Evolutionary conservation across 345 rosid genomes (phyloP).

Genomic region (Excoecaria cochinchinensis): DNA sequence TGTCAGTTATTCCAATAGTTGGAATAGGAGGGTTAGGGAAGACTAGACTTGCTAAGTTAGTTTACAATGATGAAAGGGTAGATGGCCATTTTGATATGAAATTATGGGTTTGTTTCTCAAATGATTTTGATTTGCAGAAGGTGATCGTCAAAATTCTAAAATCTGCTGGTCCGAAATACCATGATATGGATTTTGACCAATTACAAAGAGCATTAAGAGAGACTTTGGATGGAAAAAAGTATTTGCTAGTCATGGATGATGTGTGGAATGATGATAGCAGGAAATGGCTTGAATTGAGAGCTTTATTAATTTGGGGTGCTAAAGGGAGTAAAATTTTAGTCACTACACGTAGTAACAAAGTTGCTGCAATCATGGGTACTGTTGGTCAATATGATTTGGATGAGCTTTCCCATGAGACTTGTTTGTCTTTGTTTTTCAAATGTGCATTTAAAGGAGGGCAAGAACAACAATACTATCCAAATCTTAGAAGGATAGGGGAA

Average conservation of each 20-base stretch:
- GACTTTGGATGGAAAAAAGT: neutral
- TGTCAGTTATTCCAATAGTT: neutral
- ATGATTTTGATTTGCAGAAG: neutral
- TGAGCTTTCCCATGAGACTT: constrained; percentile 17
- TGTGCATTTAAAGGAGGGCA: constrained; percentile 27
- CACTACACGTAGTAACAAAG: constrained; percentile 11
- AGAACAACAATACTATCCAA: constrained; percentile 1
- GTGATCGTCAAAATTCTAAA: neutral
- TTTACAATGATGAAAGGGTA: constrained; percentile 2
- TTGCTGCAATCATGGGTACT: constrained; percentile 13
- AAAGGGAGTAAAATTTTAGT: constrained; percentile 21
- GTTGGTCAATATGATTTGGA: neutral
- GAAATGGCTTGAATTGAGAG: constrained; percentile 10
- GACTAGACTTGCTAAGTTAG: constrained; percentile 13
- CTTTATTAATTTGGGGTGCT: constrained; percentile 8
- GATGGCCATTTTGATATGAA: neutral
- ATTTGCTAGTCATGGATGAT: constrained; percentile 19
- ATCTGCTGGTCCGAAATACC: neutral
- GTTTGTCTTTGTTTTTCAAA: constrained; percentile 22
- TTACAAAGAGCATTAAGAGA: neutral
- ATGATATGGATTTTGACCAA: neutral
- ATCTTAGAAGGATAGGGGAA: neutral
- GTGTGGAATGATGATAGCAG: neutral
- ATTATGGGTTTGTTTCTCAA: neutral
- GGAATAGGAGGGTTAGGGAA: constrained; percentile 15